Evolutionary conservation across 805 yeast species (phyloP), one percentile per base, ranked within the genome.

Genomic region (Metschnikowia bowlesiae): DNA sequence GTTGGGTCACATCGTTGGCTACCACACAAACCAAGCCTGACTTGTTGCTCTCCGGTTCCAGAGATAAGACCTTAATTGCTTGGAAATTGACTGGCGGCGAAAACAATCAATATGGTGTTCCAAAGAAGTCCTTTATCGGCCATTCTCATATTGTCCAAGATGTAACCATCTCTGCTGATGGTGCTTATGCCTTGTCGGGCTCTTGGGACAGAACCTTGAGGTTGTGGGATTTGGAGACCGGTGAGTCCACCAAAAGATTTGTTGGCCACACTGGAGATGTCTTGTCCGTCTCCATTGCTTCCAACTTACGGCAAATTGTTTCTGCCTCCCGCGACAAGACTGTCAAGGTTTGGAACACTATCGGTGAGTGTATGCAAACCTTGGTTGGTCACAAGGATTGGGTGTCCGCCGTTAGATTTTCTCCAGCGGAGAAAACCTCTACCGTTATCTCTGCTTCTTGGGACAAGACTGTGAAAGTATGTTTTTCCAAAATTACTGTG

Each of bases 161-260:
- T 74, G 92, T 90, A 74, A 88, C 94, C 73, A 87, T 94, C 79
- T 89, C 98, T 61, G 90, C 95, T 72, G 99, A 94, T 74, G 98
- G 98, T 76, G 84, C 85, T 70, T 92, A 84, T 82, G 98, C 97
- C 70, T 81, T 94, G 75, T 94, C 99, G 60, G 97, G 96, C 70
- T 94, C 99, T 68, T 94, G 99, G 99, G 99, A 94, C 78, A 89
- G 87, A 83, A 91, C 99, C 71, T 82, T 95, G 75, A 92, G 98
- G 84, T 85, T 94, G 72, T 94, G 99, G 99, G 90, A 89, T 76
- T 82, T 94, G 68, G 85, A 84, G 74, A 82, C 91, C 67, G 99
- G 98, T 82, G 89, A 84, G 77, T 84, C 90, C 71, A 81, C 90
- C 75, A 83, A 83, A 74, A 91, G 97, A 81, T 94, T 92, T 73